Conservation (phyloP, 148 eudicot species). For the Vaccinium macrocarpon region DNA sequence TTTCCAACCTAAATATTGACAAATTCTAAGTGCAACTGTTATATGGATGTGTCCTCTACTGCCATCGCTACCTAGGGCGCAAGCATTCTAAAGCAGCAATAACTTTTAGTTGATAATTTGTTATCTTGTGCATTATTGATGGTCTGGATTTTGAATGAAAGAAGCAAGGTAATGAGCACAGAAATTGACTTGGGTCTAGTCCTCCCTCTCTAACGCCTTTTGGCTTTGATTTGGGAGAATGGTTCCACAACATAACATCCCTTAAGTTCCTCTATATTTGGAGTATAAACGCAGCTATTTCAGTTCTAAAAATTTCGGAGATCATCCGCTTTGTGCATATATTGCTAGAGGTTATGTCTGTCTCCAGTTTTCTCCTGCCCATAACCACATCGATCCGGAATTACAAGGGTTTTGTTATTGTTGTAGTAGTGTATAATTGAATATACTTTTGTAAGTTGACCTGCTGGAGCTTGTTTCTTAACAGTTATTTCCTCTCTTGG, state of each 20-base stretch:
- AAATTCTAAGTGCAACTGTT: not conserved
- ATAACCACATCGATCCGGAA: not conserved
- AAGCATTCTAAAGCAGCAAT: not conserved
- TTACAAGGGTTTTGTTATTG: not conserved
- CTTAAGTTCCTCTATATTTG: not conserved
- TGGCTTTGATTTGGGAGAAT: slow-evolving; percentile 1
- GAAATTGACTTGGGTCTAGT: not conserved
- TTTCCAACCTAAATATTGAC: not conserved
- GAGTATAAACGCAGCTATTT: not conserved
- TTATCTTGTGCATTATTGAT: not conserved
- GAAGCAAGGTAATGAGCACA: slow-evolving; percentile 5
- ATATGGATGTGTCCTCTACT: not conserved
- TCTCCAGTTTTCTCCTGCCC: not conserved
- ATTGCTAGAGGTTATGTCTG: not conserved
- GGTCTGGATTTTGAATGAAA: slow-evolving; percentile 1
- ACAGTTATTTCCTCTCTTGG: slow-evolving; percentile 15
- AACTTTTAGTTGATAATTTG: not conserved
- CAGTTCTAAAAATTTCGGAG: not conserved
- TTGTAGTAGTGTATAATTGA: not conserved
- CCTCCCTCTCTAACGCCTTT: not conserved
- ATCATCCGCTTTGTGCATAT: not conserved
- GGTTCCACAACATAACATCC: not conserved
- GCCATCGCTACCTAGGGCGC: not conserved
- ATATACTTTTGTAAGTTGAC: not conserved
- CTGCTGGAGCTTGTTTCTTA: not conserved